Evolutionary conservation across 78 protist species (phyloP).

Genomic region (Cavenderia fasciculata): DNA sequence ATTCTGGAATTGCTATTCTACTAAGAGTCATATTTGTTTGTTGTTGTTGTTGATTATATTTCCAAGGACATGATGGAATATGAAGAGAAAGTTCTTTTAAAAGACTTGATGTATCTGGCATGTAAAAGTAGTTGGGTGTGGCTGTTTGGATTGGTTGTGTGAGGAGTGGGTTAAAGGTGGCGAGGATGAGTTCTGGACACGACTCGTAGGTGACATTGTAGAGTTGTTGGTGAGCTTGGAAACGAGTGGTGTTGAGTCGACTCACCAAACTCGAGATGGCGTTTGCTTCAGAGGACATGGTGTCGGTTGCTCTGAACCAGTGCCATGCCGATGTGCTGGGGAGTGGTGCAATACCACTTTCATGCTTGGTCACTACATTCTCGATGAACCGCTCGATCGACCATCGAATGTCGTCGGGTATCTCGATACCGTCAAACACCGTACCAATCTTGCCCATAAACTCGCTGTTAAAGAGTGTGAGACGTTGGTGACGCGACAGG

Average conservation of each 20-base stretch:
- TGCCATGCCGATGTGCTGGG: conserved; percentile 49
- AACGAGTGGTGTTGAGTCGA: conserved; percentile 22
- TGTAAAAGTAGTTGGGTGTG: conserved; percentile 21
- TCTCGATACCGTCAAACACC: conserved; percentile 29
- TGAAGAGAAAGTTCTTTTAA: conserved; percentile 27
- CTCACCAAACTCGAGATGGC: background rate
- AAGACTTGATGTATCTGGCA: conserved; percentile 37
- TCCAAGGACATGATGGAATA: conserved; percentile 41
- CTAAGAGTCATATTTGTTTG: background rate
- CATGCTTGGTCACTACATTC: background rate
- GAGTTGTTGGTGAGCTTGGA: conserved; percentile 35
- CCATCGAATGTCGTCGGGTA: conserved; percentile 36
- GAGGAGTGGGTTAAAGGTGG: no score
- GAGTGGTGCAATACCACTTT: conserved; percentile 22
- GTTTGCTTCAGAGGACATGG: conserved; percentile 24
- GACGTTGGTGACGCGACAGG: background rate
- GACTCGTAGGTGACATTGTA: conserved; percentile 22
- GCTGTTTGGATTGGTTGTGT: no score
- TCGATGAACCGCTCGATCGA: conserved; percentile 20
- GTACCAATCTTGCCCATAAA: conserved; percentile 18
- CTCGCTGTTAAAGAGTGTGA: conserved; percentile 11
- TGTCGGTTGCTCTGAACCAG: conserved; percentile 32
- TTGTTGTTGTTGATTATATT: no score
- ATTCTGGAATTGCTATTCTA: conserved; percentile 20
- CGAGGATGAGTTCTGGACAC: conserved; percentile 57